Conservation (phyloP, 164 flowering plant species). For the Berberis thunbergii region DNA sequence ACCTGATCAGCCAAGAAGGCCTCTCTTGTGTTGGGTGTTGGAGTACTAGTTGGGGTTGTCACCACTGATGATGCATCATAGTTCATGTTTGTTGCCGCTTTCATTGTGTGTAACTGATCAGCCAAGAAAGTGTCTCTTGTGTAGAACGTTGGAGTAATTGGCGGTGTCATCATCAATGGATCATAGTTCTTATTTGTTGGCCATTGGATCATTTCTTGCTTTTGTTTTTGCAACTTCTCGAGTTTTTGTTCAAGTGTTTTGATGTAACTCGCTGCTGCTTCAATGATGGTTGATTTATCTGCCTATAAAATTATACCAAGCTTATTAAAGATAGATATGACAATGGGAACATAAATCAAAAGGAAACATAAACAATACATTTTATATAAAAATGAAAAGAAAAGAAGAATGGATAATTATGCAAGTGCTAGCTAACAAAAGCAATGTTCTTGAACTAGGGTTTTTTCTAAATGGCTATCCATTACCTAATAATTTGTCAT, state of each 20-base stretch:
- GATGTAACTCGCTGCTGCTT: slow-evolving; percentile 77
- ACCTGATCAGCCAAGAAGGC: slow-evolving; percentile 56
- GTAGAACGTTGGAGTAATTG: no score
- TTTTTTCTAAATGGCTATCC: no score
- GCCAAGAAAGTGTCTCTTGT: no score
- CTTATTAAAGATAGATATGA: background rate
- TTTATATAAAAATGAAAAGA: no score
- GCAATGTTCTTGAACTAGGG: no score
- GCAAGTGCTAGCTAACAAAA: no score
- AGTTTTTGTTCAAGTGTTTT: slow-evolving; percentile 44
- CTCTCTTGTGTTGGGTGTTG: slow-evolving; percentile 29
- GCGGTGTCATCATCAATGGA: background rate
- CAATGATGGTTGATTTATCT: slow-evolving; percentile 82
- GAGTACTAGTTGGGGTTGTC: slow-evolving; percentile 4
- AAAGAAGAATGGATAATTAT: no score
- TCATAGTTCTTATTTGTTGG: slow-evolving; percentile 9
- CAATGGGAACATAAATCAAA: background rate
- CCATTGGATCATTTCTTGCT: slow-evolving; percentile 39
- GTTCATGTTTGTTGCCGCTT: background rate
- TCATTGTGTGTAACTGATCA: no score
- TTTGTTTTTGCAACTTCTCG: slow-evolving; percentile 49
- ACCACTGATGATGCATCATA: slow-evolving; percentile 7
- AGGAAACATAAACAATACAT: no score
- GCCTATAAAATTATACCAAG: slow-evolving; percentile 30
- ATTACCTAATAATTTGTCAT: no score